These are phyloP conservation scores for Suillus clintonianus DNA, from an alignment of 768 basidiomycete species.

Conservation along the genomic window DNA sequence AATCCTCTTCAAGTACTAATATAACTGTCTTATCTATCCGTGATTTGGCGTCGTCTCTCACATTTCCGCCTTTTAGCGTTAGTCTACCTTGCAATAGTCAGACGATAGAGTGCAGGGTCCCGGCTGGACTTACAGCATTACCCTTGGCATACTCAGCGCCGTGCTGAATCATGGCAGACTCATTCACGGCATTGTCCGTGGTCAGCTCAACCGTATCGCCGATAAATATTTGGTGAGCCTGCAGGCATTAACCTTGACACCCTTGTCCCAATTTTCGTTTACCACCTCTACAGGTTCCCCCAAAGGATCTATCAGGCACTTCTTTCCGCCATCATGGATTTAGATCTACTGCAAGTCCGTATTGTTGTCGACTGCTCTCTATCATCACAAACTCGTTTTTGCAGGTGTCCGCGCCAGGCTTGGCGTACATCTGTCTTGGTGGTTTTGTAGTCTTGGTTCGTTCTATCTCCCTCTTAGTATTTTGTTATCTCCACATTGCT, in stretches of 20 bases:
- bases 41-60: not conserved
- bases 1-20: not conserved
- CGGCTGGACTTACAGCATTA: no score
- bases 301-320: not conserved
- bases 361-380: not conserved
- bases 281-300: not conserved
- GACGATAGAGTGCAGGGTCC: no score
- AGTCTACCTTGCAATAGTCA: not conserved
- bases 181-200: not conserved
- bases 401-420: slow-evolving; percentile 52
- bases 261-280: not conserved
- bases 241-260: not conserved
- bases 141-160: no score
- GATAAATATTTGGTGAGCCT: not conserved
- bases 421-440: slow-evolving; percentile 66
- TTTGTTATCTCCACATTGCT: not conserved
- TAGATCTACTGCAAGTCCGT: slow-evolving; percentile 29
- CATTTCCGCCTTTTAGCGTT: not conserved
- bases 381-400: slow-evolving; percentile 23
- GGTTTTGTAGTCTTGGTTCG: slow-evolving; percentile 53
- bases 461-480: not conserved
- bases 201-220: not conserved
- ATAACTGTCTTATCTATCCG: not conserved
- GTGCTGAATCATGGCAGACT: not conserved
- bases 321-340: slow-evolving; percentile 12